Conservation (phyloP, 768 basidiomycete genomes). For the Myochromella boudieri region DNA sequence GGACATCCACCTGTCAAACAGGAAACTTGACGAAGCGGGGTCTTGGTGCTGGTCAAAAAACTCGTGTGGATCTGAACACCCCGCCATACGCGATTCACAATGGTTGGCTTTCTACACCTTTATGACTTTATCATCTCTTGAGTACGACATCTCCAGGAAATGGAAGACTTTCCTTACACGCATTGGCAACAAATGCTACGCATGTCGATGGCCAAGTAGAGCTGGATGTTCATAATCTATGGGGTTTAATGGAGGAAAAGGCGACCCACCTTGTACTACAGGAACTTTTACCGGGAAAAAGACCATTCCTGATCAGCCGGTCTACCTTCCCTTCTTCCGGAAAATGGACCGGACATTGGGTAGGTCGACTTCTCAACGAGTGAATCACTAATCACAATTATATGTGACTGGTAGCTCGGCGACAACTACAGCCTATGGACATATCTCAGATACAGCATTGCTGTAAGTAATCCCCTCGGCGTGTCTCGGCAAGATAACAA, state of each 20-base stretch:
- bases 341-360: constrained; percentile 75
- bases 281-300: constrained; percentile 51
- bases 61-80: constrained; percentile 47
- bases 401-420: constrained; percentile 47
- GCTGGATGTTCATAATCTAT: constrained; percentile 69
- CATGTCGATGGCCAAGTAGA: constrained; percentile 63
- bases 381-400: background rate
- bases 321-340: constrained; percentile 71
- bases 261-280: constrained; percentile 61
- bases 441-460: constrained; percentile 65
- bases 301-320: constrained; percentile 72
- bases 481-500: background rate
- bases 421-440: constrained; percentile 79
- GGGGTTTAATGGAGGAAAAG: constrained; percentile 70
- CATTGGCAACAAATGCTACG: constrained; percentile 71
- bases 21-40: constrained; percentile 38
- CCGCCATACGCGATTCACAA: constrained; percentile 77
- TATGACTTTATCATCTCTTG: background rate
- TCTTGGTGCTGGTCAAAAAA: constrained; percentile 48
- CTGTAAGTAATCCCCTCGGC: constrained; percentile 23
- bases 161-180: constrained; percentile 51
- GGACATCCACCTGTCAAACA: constrained; percentile 50
- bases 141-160: constrained; percentile 32
- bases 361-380: constrained; percentile 23
- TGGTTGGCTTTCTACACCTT: constrained; percentile 34